phyloP scores from a whole-genome alignment of 441 rosid genomes.

The Iberis amara region DNA sequence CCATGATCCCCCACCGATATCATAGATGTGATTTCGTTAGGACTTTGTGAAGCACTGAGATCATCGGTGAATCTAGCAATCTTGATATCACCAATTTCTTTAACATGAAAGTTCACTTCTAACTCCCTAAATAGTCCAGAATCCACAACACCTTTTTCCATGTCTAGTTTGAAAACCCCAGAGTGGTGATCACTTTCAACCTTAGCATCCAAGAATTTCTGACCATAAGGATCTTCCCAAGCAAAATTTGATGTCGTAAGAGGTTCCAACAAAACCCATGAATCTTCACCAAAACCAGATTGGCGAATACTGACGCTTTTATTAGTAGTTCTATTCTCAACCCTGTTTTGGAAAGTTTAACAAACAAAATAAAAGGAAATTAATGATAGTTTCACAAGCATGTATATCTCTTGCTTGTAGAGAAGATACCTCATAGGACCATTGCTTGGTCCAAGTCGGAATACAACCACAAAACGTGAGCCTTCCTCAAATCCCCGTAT shows the following conservation, averaged over 20 bases:
- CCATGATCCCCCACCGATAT: constrained; percentile 42
- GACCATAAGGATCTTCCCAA: constrained; percentile 99
- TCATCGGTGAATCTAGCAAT: constrained; percentile 65
- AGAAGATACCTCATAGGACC: constrained; percentile 84
- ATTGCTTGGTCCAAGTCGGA: constrained; percentile 72
- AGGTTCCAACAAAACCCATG: constrained; percentile 71
- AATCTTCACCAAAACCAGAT: constrained; percentile 79
- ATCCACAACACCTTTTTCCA: constrained; percentile 52
- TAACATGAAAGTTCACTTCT: constrained; percentile 59
- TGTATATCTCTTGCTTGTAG: constrained; percentile 6
- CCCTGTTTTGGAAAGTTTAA: constrained; percentile 44
- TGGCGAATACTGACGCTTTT: constrained; percentile 75
- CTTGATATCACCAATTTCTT: constrained; percentile 65
- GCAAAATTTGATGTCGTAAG: constrained; percentile 69
- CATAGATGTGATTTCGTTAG: constrained; percentile 40
- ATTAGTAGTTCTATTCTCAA: constrained; percentile 73
- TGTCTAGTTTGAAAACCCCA: constrained; percentile 52
- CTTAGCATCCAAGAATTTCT: constrained; percentile 66
- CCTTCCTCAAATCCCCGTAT: constrained; percentile 99
- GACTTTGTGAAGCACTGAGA: constrained; percentile 31
- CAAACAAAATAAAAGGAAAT: constrained; percentile 22
- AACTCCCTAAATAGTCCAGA: constrained; percentile 42
- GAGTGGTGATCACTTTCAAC: constrained; percentile 40
- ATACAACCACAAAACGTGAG: constrained; percentile 89
- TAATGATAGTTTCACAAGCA: constrained; percentile 17